Evolutionary conservation across 1,284 basidiomycete genomes (phyloP).

Genomic region (Cystobasidiaceae sp.): DNA sequence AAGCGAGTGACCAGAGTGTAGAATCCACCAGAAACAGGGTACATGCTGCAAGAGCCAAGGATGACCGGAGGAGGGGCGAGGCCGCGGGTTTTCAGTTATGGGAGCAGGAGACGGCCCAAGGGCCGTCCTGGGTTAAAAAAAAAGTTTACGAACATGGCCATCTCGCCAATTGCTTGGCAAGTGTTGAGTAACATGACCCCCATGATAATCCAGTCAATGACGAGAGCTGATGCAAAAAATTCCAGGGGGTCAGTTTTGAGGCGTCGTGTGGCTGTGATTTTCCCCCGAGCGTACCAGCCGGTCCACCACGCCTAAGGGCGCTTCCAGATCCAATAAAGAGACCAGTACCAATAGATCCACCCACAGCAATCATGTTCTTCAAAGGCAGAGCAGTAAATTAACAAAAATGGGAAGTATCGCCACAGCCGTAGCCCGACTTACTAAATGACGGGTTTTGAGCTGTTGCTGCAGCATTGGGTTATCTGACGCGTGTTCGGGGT

Average conservation of each 20-base stretch:
- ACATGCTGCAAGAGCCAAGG: conserved; percentile 33
- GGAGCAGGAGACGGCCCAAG: neutral
- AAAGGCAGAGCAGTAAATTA: neutral
- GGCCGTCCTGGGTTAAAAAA: conserved; percentile 29
- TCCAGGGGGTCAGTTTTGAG: conserved; percentile 1
- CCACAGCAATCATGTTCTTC: conserved; percentile 49
- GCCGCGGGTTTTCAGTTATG: too few relatives aligned
- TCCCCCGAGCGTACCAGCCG: conserved; percentile 49
- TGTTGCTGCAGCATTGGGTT: conserved; percentile 1
- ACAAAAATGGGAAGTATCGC: neutral
- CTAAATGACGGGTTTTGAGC: conserved; percentile 32
- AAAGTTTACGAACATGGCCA: conserved; percentile 50
- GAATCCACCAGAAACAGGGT: conserved; percentile 49
- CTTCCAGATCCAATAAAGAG: conserved; percentile 52
- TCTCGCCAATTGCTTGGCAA: conserved; percentile 50
- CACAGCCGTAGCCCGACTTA: neutral
- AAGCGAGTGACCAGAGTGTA: conserved; percentile 44
- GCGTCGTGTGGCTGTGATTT: conserved; percentile 44
- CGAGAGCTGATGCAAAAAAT: conserved; percentile 25
- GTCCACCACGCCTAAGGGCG: conserved; percentile 51
- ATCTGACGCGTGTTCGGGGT: conserved; percentile 4
- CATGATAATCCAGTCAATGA: conserved; percentile 47
- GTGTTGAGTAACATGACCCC: conserved; percentile 47
- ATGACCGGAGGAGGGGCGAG: too few relatives aligned
- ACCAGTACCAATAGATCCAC: conserved; percentile 54